Base-by-base conservation (phyloP, 345 rosid species). In the Viola odorata region DNA sequence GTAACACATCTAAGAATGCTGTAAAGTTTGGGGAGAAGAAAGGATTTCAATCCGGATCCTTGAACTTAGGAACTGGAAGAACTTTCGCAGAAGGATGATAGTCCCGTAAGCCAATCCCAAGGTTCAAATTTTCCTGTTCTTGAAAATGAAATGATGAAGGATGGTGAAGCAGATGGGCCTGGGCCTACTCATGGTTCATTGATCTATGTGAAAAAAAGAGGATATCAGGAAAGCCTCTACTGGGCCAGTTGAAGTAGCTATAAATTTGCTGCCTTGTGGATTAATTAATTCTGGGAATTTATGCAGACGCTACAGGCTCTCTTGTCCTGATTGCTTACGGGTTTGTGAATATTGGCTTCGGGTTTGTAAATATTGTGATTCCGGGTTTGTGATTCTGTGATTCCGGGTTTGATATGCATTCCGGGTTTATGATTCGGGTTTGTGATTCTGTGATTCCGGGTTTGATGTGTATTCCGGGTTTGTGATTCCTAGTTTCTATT, bases 221-320 rank as follows among this genome's bases (percentile, higher is more conserved):
- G 76, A 58, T 23, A 64, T 14, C 39, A 57, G 16, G 38, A 73
- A 81, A 62, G 73, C 69, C 59, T 44, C 71, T 32, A 55, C 69
- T 48, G 87, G 74, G 55, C 57, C 85, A 66, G 41, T 72, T 52
- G 41, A 75, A 17, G 56, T 73, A 50, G 58, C 62, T 58, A 82
- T 60, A 58, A 70, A 68, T 70, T 74, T 88, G 37, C 68, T 74
- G 41, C 96, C 96, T 2, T 86, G 87, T 60, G 99, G 97, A 61
- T 81, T 94, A 58, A 82, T 88, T 55, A 94, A 94, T 70, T 78
- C 81, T 0, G 96, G 99, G 48, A 94, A 94, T 73, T 60, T 85
- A 67, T 94, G 99, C 71, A 97, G 7, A 86, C 99, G 50, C 68
- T 94, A 59, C 99, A 94, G 71, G 97, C 99, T 58, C 81, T 90